Base-by-base conservation (phyloP, 345 rosid species). In the Bruguiera parviflora region DNA sequence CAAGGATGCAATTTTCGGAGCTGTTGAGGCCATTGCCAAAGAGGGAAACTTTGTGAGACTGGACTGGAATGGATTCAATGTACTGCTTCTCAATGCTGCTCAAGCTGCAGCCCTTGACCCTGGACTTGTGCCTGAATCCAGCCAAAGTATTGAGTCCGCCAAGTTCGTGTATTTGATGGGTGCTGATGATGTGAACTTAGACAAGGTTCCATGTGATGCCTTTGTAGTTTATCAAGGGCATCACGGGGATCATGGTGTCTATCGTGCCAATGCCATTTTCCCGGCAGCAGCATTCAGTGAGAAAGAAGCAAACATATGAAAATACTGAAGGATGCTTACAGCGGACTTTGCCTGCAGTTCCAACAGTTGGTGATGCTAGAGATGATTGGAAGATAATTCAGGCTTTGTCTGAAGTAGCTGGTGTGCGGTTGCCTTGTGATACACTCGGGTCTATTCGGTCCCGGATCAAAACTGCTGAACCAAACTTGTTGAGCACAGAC, bases 31-130 rank as follows among this genome's bases (percentile, higher is more conserved):
- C 73, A 88, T 92, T 28, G 92, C 88, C 0, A 78, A 89, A 74
- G 76, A 81, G n/a, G 86, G 78, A 39, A 90, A 92, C 22, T 89
- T 84, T n/a, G 81, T 89, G 69, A 77, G 97, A 76, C 81, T 90
- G 22, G 97, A 89, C 75, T 96, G 99, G 98, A 96, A 96, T 58
- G 98, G 98, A 21, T 84, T 85, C 62, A 96, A 92, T 78, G 86
- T 83, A 31, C 81, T 96, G 77, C 99, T 96, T 73, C 79, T 80
- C 53, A 87, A 84, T 76, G 99, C 99, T 67, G 96, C 97, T 49
- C 99, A 96, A 80, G 99, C 98, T 35, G 98, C 99, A n/a, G 87
- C 98, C 28, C 97, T 96, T 39, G 99, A 96, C 78, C 99, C 92
- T 15, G 99, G 99, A 55, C 96, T 92, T 59, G 84, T 92, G 25